phyloP scores from a whole-genome alignment of 345 rosid genomes.

The Populus pruinosa region DNA sequence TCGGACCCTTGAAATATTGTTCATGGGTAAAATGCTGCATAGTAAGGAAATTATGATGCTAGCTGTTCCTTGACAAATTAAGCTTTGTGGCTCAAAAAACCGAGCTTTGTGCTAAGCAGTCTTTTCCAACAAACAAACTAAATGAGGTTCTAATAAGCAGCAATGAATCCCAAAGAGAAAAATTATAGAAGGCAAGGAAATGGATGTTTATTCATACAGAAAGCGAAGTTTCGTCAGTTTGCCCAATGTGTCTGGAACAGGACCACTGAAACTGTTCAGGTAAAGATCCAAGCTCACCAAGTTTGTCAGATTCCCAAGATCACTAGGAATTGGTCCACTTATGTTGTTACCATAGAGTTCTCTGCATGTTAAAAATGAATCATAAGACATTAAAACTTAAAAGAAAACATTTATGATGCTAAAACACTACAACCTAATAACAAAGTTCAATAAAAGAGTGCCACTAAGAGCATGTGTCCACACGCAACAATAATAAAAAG shows the following conservation, averaged over 20 bases:
- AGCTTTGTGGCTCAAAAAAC: background rate
- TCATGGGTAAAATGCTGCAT: background rate
- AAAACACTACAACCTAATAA: background rate
- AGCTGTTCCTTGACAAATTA: background rate
- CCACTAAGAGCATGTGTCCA: background rate
- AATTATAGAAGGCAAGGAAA: background rate
- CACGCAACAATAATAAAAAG: background rate
- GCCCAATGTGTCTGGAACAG: slow-evolving; percentile 37
- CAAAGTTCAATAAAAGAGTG: background rate
- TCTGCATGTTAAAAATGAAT: slow-evolving; percentile 15
- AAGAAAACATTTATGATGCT: background rate
- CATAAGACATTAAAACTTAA: background rate
- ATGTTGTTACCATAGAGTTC: slow-evolving; percentile 43
- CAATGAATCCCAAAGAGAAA: background rate
- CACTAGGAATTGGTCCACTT: slow-evolving; percentile 36
- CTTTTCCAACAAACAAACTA: background rate
- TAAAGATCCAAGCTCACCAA: slow-evolving; percentile 49
- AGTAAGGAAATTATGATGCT: background rate
- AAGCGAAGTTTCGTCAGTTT: slow-evolving; percentile 33
- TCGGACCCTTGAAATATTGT: background rate
- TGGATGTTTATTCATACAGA: slow-evolving; percentile 30
- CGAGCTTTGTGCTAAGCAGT: background rate
- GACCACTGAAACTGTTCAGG: slow-evolving; percentile 34
- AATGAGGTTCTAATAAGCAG: background rate
- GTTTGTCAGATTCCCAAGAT: slow-evolving; percentile 35